Evolutionary conservation across 495 filamentous ascomycete genomes (phyloP).

Genomic region (Venustampulla echinocandica): DNA sequence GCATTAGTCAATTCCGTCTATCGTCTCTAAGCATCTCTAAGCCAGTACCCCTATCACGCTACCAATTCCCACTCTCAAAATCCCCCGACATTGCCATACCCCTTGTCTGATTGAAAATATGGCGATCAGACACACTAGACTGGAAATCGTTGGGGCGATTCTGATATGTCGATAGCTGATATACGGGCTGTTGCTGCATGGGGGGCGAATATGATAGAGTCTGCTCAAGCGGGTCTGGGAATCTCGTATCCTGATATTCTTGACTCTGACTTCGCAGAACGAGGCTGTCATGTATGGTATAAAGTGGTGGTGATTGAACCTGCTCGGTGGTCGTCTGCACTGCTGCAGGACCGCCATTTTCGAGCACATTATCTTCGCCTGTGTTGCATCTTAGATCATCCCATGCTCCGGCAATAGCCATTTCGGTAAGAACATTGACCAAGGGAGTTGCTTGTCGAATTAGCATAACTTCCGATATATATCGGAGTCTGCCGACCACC

Average conservation of each 20-base stretch:
- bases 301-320: not conserved
- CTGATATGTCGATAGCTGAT: not conserved
- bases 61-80: no score
- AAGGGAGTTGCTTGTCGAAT: slow-evolving; percentile 31
- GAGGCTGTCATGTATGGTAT: not conserved
- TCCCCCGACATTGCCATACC: no score
- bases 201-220: not conserved
- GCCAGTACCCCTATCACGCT: no score
- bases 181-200: not conserved
- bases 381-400: not conserved
- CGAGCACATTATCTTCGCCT: not conserved
- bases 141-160: not conserved
- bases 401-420: not conserved
- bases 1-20: no score
- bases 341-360: no score
- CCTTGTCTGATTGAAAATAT: no score
- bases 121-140: no score
- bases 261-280: not conserved
- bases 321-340: not conserved
- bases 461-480: slow-evolving; percentile 38
- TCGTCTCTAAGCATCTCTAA: no score
- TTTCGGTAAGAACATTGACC: slow-evolving; percentile 2
- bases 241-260: not conserved
- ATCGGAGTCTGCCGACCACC: slow-evolving; percentile 33
- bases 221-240: not conserved